A percentile compares a stretch with the other conserved stretches of the same genome.
phyloP scores from a whole-genome alignment of 768 basidiomycete species.

The Antrodiella citrinella region DNA sequence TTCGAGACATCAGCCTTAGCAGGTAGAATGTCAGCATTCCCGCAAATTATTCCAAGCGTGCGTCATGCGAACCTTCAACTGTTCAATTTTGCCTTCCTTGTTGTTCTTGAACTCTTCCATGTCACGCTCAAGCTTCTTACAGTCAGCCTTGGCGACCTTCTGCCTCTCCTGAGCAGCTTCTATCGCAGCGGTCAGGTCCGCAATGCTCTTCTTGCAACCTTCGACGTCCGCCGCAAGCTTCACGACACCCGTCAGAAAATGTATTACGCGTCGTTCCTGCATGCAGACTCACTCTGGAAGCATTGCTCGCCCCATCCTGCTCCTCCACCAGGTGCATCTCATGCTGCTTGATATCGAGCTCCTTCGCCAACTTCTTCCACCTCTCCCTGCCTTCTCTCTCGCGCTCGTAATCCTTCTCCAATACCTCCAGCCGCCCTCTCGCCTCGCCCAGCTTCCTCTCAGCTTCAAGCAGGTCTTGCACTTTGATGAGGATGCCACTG shows the following conservation, averaged over 20 bases:
- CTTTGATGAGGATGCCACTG: constrained; percentile 67
- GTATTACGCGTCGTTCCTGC: background rate
- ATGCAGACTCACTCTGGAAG: constrained; percentile 53
- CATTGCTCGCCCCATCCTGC: constrained; percentile 85
- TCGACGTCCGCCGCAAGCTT: constrained; percentile 82
- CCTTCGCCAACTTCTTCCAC: constrained; percentile 53
- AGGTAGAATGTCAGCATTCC: background rate
- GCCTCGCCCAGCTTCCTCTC: constrained; percentile 53
- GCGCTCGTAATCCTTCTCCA: constrained; percentile 49
- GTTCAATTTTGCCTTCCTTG: constrained; percentile 92
- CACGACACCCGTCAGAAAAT: background rate
- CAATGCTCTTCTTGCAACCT: constrained; percentile 55
- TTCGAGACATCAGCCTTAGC: constrained; percentile 67
- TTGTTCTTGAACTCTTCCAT: constrained; percentile 99
- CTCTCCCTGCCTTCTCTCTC: constrained; percentile 45
- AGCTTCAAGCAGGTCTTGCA: constrained; percentile 71
- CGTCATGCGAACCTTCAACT: constrained; percentile 64
- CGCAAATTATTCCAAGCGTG: too few relatives aligned
- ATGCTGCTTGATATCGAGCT: constrained; percentile 86
- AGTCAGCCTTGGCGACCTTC: constrained; percentile 64
- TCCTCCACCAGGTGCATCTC: constrained; percentile 75
- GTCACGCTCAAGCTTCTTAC: constrained; percentile 86
- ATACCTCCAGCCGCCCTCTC: constrained; percentile 33
- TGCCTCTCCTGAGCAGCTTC: constrained; percentile 69
- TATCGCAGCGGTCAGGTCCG: constrained; percentile 48